Base-by-base conservation (phyloP, 495 filamentous ascomycete species). In the Penicillium macrosclerotiorum region DNA sequence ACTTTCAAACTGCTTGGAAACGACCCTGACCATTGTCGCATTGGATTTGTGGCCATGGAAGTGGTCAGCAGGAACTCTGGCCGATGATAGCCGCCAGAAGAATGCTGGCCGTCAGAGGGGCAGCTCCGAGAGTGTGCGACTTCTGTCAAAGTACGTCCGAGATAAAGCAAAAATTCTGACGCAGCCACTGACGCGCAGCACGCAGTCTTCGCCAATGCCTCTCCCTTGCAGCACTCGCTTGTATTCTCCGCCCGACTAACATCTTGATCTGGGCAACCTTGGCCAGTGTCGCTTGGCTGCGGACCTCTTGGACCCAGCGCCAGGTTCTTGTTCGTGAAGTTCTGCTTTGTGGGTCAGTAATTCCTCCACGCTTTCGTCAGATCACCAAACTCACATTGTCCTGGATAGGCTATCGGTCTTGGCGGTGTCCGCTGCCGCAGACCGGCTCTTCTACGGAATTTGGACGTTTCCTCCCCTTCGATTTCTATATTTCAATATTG, bases 1-100 rank as follows among this genome's bases (percentile, higher is more conserved):
- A 0, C 80, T 99, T 40, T 96, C 90, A 30, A 99, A 97, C 67
- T 93, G 84, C 42, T 69, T 96, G 7, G 93, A 99, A 71, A 94
- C 88, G 1, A 88, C 85, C 3, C 58, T 99, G 49, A 96, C 93
- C 11, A 73, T 88, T 43, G 72, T 81, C 42, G 93, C 91, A 4
- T 68, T 96, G 12, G 79, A 80, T 52, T 78, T 82, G 44, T 97
- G 90, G 91, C 93, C 93, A 13, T 97, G 93, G 94, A 62, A 75
- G 39, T 80, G 76, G 78, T 75, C 72, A 20, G 22, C 60, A 24
- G 52, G 49, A 8, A 23, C 47, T 13, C 13, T 24, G 5, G 4
- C 30, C 44, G 31, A 7, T n/a, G 16, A 39, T 38, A 18, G 13
- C 26, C 59, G 33, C 7, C 27, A 19, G 19, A 49, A 47, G 11